phyloP scores from a whole-genome alignment of 2,329 filamentous ascomycete genomes.

The Fusarium sacchari region DNA sequence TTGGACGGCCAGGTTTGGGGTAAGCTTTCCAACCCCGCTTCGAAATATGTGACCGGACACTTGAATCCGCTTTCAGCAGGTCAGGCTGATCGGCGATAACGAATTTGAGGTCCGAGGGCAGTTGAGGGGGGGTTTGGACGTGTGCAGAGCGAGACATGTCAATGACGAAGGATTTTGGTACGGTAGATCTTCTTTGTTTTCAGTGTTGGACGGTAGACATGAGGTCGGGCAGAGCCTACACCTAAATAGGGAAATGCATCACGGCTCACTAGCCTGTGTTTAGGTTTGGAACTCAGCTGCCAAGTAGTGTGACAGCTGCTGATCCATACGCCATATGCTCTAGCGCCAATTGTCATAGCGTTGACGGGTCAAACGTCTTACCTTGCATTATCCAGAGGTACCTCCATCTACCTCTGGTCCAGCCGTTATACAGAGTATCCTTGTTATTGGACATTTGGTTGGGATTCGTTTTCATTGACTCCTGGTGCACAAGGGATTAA shows the following conservation, averaged over 20 bases:
- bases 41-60: background rate
- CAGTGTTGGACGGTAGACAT: background rate
- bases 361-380: background rate
- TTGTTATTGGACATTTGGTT: too few species aligned
- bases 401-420: rapidly evolving
- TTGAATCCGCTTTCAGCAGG: background rate
- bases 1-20: background rate
- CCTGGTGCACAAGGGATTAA: too few species aligned
- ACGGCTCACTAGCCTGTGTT: background rate
- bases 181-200: background rate
- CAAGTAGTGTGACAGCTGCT: background rate
- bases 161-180: background rate
- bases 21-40: background rate
- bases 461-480: too few species aligned
- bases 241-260: background rate
- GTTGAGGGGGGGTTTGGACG: too few species aligned
- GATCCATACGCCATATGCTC: background rate
- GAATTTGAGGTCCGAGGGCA: background rate
- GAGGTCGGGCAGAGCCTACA: background rate
- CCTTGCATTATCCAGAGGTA: background rate
- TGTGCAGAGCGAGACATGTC: background rate
- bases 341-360: background rate
- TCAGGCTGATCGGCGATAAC: background rate
- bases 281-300: background rate
- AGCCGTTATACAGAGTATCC: rapidly evolving